Base-by-base conservation (phyloP, 2,329 filamentous ascomycete species). In the Hypomyces rosellus region DNA sequence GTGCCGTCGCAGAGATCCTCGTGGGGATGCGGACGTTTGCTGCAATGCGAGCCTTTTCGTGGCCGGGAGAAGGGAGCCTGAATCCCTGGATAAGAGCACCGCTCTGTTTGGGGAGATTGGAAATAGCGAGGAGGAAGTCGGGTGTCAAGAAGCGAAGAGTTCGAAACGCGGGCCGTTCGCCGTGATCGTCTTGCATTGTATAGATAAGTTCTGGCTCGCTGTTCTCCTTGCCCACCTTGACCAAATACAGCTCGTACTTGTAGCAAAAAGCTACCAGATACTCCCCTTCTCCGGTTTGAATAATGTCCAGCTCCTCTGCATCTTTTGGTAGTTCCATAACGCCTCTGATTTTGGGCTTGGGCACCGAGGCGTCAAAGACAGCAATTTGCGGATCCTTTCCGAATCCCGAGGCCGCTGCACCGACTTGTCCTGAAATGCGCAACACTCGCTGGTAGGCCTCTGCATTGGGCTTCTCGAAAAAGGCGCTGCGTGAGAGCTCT, bases 221-320 rank as follows among this genome's bases (percentile, higher is more conserved):
- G n/a, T 69, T 61, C 41, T 70, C 68, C 61, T 72, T 75, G 57
- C 65, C 73, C 39, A 89, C 68, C 33, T 80, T 78, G 59, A 87
- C 75, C 34, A 86, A 71, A 67, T 84, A 86, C 45, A 97, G 76
- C 57, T 89, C 82, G 62, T 85, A 75, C 56, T 89, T 84, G 59
- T 86, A 84, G 67, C 87, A 91, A 67, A 89, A 96, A 3, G 84
- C 85, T 48, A 96, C 72, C 57, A 84, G 78, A 65, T 86, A 93
- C 37, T 78, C 72, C 34, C 80, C 75, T 14, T 80, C 73, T 13
- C 75, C 77, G 6, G 75, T 78, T 18, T 51, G 82, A 5, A 70
- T 45, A 42, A 90, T 74, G 63, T 91, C 88, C 46, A 90, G 60
- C 64, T 90, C 88, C 60, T 81, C 81, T 1, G 82, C 83, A 61